Base-by-base conservation (phyloP, 192 early-diverging fungal genomes). In the Nowakowskiella sp. region DNA sequence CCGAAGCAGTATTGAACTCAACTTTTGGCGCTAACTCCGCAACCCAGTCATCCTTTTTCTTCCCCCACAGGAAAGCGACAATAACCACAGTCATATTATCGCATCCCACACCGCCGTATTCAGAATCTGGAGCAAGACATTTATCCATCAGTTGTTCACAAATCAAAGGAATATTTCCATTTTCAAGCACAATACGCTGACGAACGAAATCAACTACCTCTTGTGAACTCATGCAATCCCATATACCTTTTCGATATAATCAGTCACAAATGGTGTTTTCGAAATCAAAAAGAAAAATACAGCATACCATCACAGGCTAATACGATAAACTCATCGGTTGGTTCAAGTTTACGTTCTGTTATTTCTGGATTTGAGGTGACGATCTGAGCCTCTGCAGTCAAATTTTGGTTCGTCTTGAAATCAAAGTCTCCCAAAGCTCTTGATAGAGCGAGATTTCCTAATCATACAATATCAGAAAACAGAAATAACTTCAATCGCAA, bases 41-140 rank as follows among this genome's bases (percentile, higher is more conserved):
- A 4, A 22, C 21, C 94, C 94, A 98, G 65, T 90, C 77, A 4
- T 87, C 80, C 44, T 75, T 71, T 29, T 74, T 77, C 56, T 73
- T 81, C 30, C 88, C 90, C 47, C 87, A 77, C 55, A 97, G 74
- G 34, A 95, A 62, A 3, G 76, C 96, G 6, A 91, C 82, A 31
- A 99, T 89, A 23, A 96, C 70, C 10, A 97, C 84, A 0, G 96
- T 96, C 96, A 99, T 99, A 71, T 99, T 99, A 70, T 99, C 96
- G 70, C 94, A 99, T 16, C 96, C 96, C 36, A 99, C 82, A 22
- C 89, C 87, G 45, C 85, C 88, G 50, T 90, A 70, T 30, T 92
- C 92, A 57, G 77, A 83, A 58, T 92, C 91, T 23, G 79, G 66
- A 23, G 94, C 92, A 51, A 99, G 74, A 57, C 96, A 97, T 47